Base-by-base conservation (phyloP, 2,329 filamentous ascomycete species). In the Venturia asperata region DNA sequence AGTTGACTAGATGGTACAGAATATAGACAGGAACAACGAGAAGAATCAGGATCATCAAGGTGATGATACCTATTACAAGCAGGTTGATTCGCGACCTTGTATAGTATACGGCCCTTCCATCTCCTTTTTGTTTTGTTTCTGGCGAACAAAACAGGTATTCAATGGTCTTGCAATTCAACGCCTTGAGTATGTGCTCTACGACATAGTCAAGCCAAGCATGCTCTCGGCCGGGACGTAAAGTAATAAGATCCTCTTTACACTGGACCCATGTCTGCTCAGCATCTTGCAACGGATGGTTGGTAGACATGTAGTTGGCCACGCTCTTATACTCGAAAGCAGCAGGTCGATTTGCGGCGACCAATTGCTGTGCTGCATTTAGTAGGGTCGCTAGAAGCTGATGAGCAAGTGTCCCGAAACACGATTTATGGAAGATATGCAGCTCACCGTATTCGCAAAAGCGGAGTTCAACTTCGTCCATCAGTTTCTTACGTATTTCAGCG, bases 221-320 rank as follows among this genome's bases (percentile, higher is more conserved):
- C 42, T 78, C 76, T 63, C 77, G 67, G 0, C 76, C 75, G 2
- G 73, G 69, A 4, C 75, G 68, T 0, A 79, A 67, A 0, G 76
- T 76, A 11, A 80, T 70, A 0, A 79, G 64, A 64, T 80, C 78
- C 62, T 78, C 76, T 67, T 75, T 76, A 2, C 72, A 67, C 10
- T 72, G 67, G 15, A 78, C 73, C 66, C 74, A 79, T 0, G 52
- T 61, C 34, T 68, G 66, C 19, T 77, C 73, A 27, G 62, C 67
- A 37, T 65, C 68, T 7, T 37, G 67, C 2, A 74, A 56, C 5
- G 64, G 66, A 69, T 66, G 67, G 64, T 68, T 70, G 64, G 67
- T 71, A 13, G 39, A 30, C 58, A 70, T 73, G 66, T 71, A 76
- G 21, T 68, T 68, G 39, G 64, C 66, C 1, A 76, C 72, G 64